Evolutionary conservation across 331 rosid genomes (phyloP).

Genomic region (Pyracantha coccinea): DNA sequence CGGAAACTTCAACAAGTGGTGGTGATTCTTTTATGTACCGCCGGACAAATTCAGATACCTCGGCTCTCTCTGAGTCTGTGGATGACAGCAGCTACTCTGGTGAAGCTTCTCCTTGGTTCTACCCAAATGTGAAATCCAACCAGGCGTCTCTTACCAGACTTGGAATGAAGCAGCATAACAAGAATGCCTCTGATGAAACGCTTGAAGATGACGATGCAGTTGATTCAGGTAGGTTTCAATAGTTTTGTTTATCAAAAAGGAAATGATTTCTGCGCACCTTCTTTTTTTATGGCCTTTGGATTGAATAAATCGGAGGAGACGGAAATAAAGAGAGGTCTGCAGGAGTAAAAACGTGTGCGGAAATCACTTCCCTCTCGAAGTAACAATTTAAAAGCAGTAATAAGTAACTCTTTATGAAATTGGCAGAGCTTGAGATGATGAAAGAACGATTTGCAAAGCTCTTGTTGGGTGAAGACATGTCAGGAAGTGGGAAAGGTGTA

Average conservation of each 20-base stretch:
- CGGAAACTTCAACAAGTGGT: constrained; percentile 68
- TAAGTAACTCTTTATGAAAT: neutral
- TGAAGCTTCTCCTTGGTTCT: constrained; percentile 51
- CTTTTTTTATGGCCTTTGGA: neutral
- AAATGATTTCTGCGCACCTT: neutral
- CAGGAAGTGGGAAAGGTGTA: constrained; percentile 90
- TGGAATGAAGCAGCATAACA: constrained; percentile 38
- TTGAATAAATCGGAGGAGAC: too few species aligned
- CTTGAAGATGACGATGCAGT: constrained; percentile 42
- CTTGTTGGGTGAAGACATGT: constrained; percentile 87
- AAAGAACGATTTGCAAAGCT: constrained; percentile 82
- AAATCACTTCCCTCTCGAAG: neutral
- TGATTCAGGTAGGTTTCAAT: constrained; percentile 49
- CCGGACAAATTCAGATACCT: constrained; percentile 56
- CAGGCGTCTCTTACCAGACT: constrained; percentile 39
- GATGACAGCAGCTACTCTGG: constrained; percentile 48
- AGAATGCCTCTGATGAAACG: constrained; percentile 23
- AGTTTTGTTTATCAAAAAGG: neutral
- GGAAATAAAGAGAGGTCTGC: neutral
- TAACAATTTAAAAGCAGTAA: neutral
- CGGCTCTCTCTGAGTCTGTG: constrained; percentile 53
- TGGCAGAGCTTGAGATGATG: constrained; percentile 66
- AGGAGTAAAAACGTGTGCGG: neutral
- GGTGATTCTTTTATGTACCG: constrained; percentile 47
- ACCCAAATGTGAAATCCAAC: constrained; percentile 39